These are phyloP conservation scores for Phytophthora foliorum DNA, from an alignment of 352 stramenopile genomes.

Conservation along the genomic window DNA sequence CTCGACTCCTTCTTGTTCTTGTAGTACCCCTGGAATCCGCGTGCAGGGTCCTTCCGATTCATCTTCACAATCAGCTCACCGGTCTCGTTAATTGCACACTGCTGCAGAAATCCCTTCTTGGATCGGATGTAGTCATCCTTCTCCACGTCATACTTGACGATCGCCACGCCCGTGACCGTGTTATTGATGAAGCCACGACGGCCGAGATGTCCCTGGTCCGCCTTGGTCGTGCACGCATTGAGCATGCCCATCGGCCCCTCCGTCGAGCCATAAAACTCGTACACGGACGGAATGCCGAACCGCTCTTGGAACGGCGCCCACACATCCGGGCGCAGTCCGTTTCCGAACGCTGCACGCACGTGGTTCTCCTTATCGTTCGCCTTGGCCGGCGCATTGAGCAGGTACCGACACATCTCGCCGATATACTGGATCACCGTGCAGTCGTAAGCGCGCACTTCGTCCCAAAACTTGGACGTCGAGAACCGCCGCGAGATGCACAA, in stretches of 20 bases:
- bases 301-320: conserved; percentile 90
- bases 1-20: conserved; percentile 73
- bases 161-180: conserved; percentile 62
- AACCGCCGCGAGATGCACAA: conserved; percentile 84
- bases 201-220: conserved; percentile 74
- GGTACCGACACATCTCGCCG: conserved; percentile 91
- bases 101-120: conserved; percentile 59
- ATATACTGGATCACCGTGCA: conserved; percentile 92
- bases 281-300: conserved; percentile 88
- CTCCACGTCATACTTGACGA: conserved; percentile 87
- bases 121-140: conserved; percentile 72
- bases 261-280: conserved; percentile 94
- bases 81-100: conserved; percentile 64
- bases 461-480: conserved; percentile 80
- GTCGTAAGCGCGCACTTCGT: conserved; percentile 74
- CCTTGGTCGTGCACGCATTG: conserved; percentile 73
- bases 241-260: conserved; percentile 88
- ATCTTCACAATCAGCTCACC: conserved; percentile 83
- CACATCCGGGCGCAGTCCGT: conserved; percentile 91
- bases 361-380: conserved; percentile 72
- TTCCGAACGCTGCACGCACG: conserved; percentile 90
- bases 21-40: conserved; percentile 92
- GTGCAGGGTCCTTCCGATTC: conserved; percentile 54
- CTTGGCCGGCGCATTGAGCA: conserved; percentile 65
- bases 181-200: conserved; percentile 67